Conservation (phyloP, 768 basidiomycete species). For the Rickenella mellea region DNA sequence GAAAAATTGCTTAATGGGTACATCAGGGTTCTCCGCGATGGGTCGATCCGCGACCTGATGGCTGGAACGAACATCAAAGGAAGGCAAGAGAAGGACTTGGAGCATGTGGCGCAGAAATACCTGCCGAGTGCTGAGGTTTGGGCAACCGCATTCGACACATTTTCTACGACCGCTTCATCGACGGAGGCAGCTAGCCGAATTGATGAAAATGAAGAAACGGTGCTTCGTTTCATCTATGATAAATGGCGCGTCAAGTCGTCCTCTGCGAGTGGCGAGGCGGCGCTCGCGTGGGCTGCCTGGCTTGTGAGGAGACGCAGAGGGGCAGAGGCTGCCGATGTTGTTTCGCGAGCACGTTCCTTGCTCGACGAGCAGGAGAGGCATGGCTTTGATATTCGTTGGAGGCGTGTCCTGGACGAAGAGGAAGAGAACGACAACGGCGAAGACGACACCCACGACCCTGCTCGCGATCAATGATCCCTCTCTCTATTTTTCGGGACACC, state of each 20-base stretch:
- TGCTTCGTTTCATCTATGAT: constrained; percentile 29
- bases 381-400: neutral
- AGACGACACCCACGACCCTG: too few relatives aligned
- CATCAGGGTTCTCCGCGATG: constrained; percentile 22
- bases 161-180: neutral
- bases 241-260: constrained; percentile 25
- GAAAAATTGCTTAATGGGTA: constrained; percentile 38
- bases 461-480: too few relatives aligned
- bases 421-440: neutral
- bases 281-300: constrained; percentile 39
- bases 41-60: neutral
- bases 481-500: too few relatives aligned
- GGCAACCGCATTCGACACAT: constrained; percentile 27
- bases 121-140: constrained; percentile 35
- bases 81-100: constrained; percentile 20
- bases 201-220: constrained; percentile 12
- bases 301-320: constrained; percentile 10
- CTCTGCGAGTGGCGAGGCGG: constrained; percentile 27
- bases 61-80: constrained; percentile 7
- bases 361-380: neutral
- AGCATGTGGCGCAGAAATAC: constrained; percentile 31
- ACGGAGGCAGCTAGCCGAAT: constrained; percentile 16
- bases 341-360: neutral
- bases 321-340: neutral
- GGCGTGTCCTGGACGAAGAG: neutral